These are phyloP conservation scores for Protea cynaroides DNA, from an alignment of 164 flowering plant species.

Conservation along the genomic window DNA sequence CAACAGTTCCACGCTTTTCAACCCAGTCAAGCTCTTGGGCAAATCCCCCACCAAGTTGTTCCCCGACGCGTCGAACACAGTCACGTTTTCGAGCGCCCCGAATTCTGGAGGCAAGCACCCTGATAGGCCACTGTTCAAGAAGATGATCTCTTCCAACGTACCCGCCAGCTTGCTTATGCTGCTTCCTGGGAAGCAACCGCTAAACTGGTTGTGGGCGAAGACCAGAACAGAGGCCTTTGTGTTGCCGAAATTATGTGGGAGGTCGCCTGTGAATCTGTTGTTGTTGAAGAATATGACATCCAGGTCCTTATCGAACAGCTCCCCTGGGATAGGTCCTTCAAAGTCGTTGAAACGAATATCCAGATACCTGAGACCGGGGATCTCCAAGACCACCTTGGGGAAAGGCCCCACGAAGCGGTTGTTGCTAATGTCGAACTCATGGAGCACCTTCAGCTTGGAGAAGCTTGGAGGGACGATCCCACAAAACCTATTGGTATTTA, in stretches of 20 bases:
- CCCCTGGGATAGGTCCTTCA: too few relatives aligned
- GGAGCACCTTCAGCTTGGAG: conserved; percentile 2
- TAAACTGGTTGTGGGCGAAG: conserved; percentile 9
- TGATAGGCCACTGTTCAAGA: conserved; percentile 3
- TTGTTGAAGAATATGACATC: too few relatives aligned
- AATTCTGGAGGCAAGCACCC: conserved; percentile 40
- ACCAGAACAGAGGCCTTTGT: conserved; percentile 7
- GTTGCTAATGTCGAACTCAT: conserved; percentile 16
- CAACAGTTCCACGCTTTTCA: conserved; percentile 24
- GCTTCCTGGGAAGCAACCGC: conserved; percentile 8
- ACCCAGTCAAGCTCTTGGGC: conserved; percentile 22
- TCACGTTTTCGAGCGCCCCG: conserved; percentile 26
- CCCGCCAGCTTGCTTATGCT: conserved; percentile 11
- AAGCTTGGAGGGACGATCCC: conserved; percentile 29
- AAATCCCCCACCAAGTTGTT: conserved; percentile 30
- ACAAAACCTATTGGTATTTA: conserved; percentile 35
- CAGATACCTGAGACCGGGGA: not conserved
- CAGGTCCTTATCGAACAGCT: too few relatives aligned
- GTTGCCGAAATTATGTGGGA: conserved; percentile 12
- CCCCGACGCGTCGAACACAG: conserved; percentile 24
- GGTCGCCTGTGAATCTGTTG: conserved; percentile 2
- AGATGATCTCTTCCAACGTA: conserved; percentile 8
- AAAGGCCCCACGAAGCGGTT: conserved; percentile 12
- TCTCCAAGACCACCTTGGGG: not conserved
- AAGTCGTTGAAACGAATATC: too few relatives aligned